Base-by-base conservation (phyloP, 192 early-diverging fungal genomes). In the Umbelopsis vinacea region DNA sequence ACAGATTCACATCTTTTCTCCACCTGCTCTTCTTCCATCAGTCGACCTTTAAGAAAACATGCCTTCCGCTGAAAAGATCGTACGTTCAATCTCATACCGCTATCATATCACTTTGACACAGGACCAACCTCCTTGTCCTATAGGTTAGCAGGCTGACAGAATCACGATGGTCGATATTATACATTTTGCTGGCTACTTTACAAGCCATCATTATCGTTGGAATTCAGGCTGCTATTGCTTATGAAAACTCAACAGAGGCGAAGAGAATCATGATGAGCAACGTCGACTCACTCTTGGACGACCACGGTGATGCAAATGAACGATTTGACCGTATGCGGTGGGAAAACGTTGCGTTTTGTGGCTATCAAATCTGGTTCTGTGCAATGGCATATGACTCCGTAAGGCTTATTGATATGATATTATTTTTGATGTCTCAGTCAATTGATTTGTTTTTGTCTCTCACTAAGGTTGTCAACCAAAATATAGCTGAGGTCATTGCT, bases 341-440 rank as follows among this genome's bases (percentile, higher is more conserved):
- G 79, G 79, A 81, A 55, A 81, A 81, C 22, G 74, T 81, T 52
- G 68, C 73, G 17, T 77, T 81, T 66, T 74, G 74, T 53, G 79
- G 79, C 14, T 81, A 77, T 46, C 76, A 81, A 53, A 22, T 68
- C 8, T 81, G 75, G 75, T 81, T 81, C 35, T 46, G 71, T 11
- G 67, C 50, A n/a, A 81, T 81, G 79, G 70, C 73, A n/a, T 37
- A 77, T 57, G 79, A 81, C 77, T 75, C 79, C 14, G 79, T 81
- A 69, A 70, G 71, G 8, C 40, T 66, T 12, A 12, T 11, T 19
- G 29, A 29, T 66, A 21, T 73, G 26, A 54, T 26, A 19, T 24
- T 35, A 4, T 54, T 52, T 52, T 24, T 9, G 48, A n/a, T 71
- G 60, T 53, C 23, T 48, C 45, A 70, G 24, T 11, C 22, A 11